Evolutionary conservation across 2,329 filamentous ascomycete species (phyloP), one percentile per base, ranked within the genome.

Genomic region (Xylogone sp.): DNA sequence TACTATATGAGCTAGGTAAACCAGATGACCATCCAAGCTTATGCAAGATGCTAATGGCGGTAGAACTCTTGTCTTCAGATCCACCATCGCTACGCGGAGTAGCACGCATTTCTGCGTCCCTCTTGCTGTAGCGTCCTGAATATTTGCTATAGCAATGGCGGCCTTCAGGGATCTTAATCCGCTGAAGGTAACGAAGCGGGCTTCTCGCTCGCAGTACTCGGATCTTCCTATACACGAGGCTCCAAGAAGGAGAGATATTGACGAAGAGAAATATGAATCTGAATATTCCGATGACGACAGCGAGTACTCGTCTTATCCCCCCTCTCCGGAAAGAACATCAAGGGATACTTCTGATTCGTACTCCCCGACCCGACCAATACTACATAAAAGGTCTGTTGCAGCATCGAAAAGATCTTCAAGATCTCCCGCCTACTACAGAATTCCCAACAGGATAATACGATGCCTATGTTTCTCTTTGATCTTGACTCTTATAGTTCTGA

Each of bases 401-500:
- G 50, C 43, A 8, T 52, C 56, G 19, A 53, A 54, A 34, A 46
- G 56, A 53, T 54, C 56, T 19, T 46, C 54, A 46, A 56, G 19
- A 22, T 46, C 20, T 21, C 29, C 22, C 12, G 24, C 47, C 24
- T 21, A 43, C 10, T 61, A 65, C 48, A 58, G 57, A 49, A 70
- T 92, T 42, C 88, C 88, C 6, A 83, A 85, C 63, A 87, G 79
- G 55, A 81, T 94, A 53, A 83, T 89, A 51, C 79, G 90, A 60
- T 95, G 87, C 66, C 81, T 96, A 50, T 90, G 90, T 57, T 74
- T 92, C 46, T 81, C 78, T 3, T 74, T 96, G 49, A 80, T 88
- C 45, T 76, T 79, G 2, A 80, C 82, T 1, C 78, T 96, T 13
- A 58, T 94, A 3, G 65, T 96, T 43, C 90, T 97, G 71, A 86